phyloP scores from a whole-genome alignment of 179 eudicot species.

The Silene noctiflora region DNA sequence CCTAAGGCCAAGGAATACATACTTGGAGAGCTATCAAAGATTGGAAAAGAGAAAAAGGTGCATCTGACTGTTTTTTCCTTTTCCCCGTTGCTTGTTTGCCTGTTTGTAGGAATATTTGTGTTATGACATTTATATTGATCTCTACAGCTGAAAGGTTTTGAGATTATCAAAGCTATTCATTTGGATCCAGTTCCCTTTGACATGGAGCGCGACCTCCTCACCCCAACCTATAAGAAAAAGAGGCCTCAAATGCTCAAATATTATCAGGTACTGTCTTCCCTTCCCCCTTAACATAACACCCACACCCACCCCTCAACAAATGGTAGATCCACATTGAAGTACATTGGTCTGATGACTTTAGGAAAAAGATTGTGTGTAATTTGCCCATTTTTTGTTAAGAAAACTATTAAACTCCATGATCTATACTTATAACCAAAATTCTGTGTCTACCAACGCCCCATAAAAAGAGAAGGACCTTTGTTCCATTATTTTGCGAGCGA shows the following conservation, averaged over 20 bases:
- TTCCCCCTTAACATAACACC: neutral
- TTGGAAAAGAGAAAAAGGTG: constrained; percentile 87
- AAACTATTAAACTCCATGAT: neutral
- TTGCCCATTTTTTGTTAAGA: too few relatives aligned
- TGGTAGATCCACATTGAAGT: neutral
- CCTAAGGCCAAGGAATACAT: constrained; percentile 62
- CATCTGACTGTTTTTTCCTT: neutral
- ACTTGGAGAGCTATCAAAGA: constrained; percentile 57
- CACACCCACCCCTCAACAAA: neutral
- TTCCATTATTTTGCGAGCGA: neutral
- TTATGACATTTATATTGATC: constrained; percentile 13
- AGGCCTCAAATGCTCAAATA: constrained; percentile 78
- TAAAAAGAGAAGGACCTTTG: neutral
- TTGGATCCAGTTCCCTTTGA: constrained; percentile 80
- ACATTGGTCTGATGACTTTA: neutral
- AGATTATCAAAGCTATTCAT: constrained; percentile 69
- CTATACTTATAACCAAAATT: neutral
- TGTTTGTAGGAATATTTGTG: neutral
- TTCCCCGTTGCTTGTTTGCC: constrained; percentile 1
- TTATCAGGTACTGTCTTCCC: constrained; percentile 49
- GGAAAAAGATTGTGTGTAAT: too few relatives aligned
- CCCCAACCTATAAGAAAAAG: constrained; percentile 88
- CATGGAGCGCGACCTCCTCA: constrained; percentile 85
- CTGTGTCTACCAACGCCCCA: neutral
- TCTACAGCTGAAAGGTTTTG: constrained; percentile 85